Evolutionary conservation across 257 asterid species (phyloP), one percentile per base, ranked within the genome.

Genomic region (Echites panduratus): DNA sequence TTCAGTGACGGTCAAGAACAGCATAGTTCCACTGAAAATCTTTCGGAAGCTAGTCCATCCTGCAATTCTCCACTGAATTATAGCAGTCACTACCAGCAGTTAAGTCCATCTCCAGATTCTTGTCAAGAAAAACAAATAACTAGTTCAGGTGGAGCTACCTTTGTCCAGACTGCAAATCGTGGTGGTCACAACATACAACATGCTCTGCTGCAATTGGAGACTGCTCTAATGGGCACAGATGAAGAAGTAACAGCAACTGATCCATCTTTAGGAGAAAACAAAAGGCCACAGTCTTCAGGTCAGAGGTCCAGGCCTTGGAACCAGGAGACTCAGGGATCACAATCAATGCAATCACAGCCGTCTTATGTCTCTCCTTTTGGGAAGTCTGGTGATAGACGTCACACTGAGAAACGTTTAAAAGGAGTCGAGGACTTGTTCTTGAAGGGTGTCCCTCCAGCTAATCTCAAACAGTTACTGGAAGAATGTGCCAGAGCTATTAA

Each of bases 401-500:
- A 45, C 54, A 22, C 65, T 9, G 87, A 80, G 81, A 81, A 80
- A 61, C 86, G 43, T 4, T 73, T 44, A 38, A 77, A 73, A 80
- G 83, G 74, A 45, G 75, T 24, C 62, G 83, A 78, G 69, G 86
- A 84, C 41, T 69, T 76, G 11, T 75, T 72, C 2, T 12, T 70
- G 57, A 85, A 75, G 47, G 86, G 82, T 12, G 45, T 72, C 82
- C 90, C 95, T 69, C 82, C 90, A 27, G 77, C 72, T 66, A 86
- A 83, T 79, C 89, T 91, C 73, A 93, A 87, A 53, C 85, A 81
- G 81, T 79, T 93, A 70, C 80, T 93, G 68, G 76, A 87, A 13
- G 89, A 77, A 27, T 91, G 98, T 76, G 98, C 97, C 26, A 57
- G 81, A 72, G 92, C 97, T 44, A 92, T 93, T 44, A 76, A 80